Percentiles rank a stretch among this genome's conserved stretches.
These are phyloP conservation scores for Escallonia herrerae DNA, from an alignment of 129 eudicot species.

Conservation along the genomic window DNA sequence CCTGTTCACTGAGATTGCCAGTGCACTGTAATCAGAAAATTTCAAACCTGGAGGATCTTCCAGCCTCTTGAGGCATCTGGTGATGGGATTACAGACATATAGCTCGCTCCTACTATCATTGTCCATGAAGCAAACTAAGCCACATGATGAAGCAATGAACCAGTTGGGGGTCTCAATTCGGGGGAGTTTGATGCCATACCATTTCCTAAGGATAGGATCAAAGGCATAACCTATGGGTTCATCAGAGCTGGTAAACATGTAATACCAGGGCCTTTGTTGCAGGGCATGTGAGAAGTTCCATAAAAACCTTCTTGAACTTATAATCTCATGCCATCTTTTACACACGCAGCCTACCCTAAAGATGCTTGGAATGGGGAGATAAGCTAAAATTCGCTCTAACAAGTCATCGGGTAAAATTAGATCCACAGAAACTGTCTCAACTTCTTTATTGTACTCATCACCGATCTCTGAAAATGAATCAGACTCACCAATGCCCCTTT, in stretches of 20 bases:
- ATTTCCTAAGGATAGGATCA: conserved; percentile 69
- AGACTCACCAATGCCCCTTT: conserved; percentile 20
- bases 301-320: conserved; percentile 65
- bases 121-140: conserved; percentile 90
- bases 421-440: conserved; percentile 45
- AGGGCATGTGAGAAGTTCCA: conserved; percentile 46
- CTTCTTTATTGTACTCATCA: conserved; percentile 44
- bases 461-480: conserved; percentile 38
- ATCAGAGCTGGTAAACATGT: conserved; percentile 86
- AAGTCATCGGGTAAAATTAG: conserved; percentile 75
- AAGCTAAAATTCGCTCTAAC: conserved; percentile 60
- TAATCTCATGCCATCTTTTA: conserved; percentile 82
- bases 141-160: conserved; percentile 77
- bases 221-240: conserved; percentile 78
- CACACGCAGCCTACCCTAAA: conserved; percentile 90
- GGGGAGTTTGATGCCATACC: conserved; percentile 90
- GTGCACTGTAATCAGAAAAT: conserved; percentile 64
- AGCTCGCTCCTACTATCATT: conserved; percentile 65
- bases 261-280: conserved; percentile 87
- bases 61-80: conserved; percentile 41
- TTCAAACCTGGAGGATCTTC: conserved; percentile 59
- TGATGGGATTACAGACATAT: conserved; percentile 78
- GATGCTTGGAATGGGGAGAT: conserved; percentile 77
- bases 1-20: conserved; percentile 59
- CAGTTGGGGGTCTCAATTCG: conserved; percentile 69